Conservation (phyloP, 352 stramenopile species). For the Globisporangium nunn region DNA sequence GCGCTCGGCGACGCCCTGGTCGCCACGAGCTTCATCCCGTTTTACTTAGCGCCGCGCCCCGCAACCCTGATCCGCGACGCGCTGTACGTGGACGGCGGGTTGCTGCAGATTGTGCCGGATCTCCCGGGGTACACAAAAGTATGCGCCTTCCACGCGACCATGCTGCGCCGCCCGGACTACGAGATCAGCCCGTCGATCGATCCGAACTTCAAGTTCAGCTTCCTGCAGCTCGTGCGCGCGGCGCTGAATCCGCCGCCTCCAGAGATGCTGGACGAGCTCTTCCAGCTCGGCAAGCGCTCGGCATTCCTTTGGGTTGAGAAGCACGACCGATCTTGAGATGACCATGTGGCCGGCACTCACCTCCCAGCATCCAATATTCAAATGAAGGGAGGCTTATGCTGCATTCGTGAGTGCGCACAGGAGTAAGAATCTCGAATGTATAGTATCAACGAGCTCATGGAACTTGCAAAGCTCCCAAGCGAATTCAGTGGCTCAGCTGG, state of each 20-base stretch:
- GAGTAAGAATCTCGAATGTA: too few relatives aligned
- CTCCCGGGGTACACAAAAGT: conserved; percentile 60
- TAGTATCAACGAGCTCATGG: too few relatives aligned
- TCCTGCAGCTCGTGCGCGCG: conserved; percentile 48
- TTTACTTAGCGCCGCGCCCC: conserved; percentile 52
- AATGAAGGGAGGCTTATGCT: background rate
- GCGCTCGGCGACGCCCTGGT: conserved; percentile 63
- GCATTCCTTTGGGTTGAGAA: conserved; percentile 41
- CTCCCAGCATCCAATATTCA: background rate
- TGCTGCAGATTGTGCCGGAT: conserved; percentile 64
- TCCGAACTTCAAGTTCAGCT: conserved; percentile 41
- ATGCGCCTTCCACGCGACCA: conserved; percentile 51
- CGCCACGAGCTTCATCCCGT: conserved; percentile 73
- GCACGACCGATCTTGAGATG: background rate
- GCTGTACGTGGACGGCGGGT: conserved; percentile 62
- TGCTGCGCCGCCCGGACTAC: conserved; percentile 56
- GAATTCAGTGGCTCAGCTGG: background rate
- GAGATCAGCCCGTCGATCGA: conserved; percentile 73
- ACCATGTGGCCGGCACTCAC: background rate
- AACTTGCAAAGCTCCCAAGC: too few relatives aligned
- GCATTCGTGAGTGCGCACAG: too few relatives aligned
- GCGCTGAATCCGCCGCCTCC: conserved; percentile 50
- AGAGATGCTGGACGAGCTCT: conserved; percentile 58
- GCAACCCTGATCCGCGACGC: conserved; percentile 49
- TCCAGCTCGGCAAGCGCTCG: conserved; percentile 42